Base-by-base conservation (phyloP, 495 filamentous ascomycete genomes). In the Hyaloscypha bicolor region DNA sequence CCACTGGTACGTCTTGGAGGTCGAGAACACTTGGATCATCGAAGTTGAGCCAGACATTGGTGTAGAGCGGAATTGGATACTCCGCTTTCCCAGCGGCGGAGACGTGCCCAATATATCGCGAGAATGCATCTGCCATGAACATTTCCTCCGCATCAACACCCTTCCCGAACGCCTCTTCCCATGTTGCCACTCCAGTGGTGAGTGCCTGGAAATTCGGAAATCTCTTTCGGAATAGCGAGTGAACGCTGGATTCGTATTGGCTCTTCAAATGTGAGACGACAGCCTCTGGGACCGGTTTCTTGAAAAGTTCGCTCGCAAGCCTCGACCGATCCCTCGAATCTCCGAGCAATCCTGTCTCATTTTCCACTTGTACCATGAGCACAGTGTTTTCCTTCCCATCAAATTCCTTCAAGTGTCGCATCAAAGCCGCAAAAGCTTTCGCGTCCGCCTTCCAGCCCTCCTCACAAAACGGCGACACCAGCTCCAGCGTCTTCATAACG, bases 51-150 rank as follows among this genome's bases (percentile, higher is more conserved):
- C 82, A 84, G n/a, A 80, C 78, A 48, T 84, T 85, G 37, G 76
- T 81, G 71, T 80, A 85, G 1, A 83, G 65, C 22, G 82, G 81
- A 31, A 84, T 72, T 0, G 75, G 73, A 63, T 83, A 83, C 33
- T 71, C 76, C 35, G 69, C 63, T 63, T 80, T 82, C 9, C 82
- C 81, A 0, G 78, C 77, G 19, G 71, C 60, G 1, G 81, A 79
- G 6, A 83, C 80, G 19, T 77, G 55, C 33, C 79, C 71, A 58
- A 83, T 52, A 62, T 83, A 85, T 19, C 57, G 64, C 3, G 80
- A 74, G 55, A 79, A 81, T 69, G 80, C 73, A 63, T 82, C 78
- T 0, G 82, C 80, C 82, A 84, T 85, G 75, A 84, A 84, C 16
- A 82, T 69, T 66, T 83, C 80, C 42, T 85, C 81, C 1, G 81